A percentile compares a stretch with the other conserved stretches of the same genome.
Conservation (phyloP, 441 rosid species). For the Populus hybrid region DNA sequence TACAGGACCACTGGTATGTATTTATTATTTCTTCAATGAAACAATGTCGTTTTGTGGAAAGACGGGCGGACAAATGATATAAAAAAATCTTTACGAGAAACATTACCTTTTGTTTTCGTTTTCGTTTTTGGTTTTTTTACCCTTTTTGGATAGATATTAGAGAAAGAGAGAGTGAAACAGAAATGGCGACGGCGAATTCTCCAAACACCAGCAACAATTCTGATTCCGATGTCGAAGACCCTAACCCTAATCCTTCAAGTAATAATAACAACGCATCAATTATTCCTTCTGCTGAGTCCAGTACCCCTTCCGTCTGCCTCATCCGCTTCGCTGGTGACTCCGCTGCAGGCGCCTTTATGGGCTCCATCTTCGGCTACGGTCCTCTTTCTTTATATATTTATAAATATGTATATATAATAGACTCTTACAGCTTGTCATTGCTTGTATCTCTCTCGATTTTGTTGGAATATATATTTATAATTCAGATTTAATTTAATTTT, state of each 20-base stretch:
- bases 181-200: constrained; percentile 51
- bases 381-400: not conserved
- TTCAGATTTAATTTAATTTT: not conserved
- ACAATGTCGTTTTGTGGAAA: not conserved
- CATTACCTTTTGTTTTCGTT: not conserved
- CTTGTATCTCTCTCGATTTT: not conserved
- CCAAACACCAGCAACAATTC: constrained; percentile 25
- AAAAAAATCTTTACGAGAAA: not conserved
- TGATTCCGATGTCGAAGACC: constrained; percentile 31
- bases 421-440: not conserved
- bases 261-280: constrained; percentile 32
- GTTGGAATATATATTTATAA: not conserved
- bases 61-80: not conserved
- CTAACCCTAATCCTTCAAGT: constrained; percentile 17
- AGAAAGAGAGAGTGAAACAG: not conserved
- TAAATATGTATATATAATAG: not conserved
- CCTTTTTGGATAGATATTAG: not conserved
- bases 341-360: constrained; percentile 86
- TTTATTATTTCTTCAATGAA: too few species aligned
- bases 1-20: too few species aligned
- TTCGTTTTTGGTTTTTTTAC: not conserved
- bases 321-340: constrained; percentile 72
- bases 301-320: constrained; percentile 60
- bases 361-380: constrained; percentile 86
- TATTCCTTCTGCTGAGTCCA: constrained; percentile 19